Base-by-base conservation (phyloP, 1,284 basidiomycete species). In the Moesziomyces sp. region DNA sequence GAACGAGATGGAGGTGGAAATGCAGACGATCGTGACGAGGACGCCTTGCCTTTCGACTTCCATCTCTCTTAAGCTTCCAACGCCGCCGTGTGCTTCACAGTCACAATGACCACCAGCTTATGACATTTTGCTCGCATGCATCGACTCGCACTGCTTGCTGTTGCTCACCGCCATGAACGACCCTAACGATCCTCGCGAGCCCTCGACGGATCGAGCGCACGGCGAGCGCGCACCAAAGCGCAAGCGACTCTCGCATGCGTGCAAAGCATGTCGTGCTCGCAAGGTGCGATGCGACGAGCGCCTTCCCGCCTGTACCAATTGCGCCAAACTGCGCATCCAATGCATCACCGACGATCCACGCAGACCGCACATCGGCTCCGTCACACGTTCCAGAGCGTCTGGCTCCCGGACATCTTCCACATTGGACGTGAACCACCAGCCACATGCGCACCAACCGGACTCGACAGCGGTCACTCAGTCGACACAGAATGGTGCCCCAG, bases 331-430 rank as follows among this genome's bases (percentile, higher is more conserved):
- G 13, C 23, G 26, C 24, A 23, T 40, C 23, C 47, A 50, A 47
- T 58, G 55, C 48, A n/a, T 58, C 42, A 58, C 55, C 35, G 54
- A 57, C 30, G 47, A 51, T 50, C 48, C 55, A n/a, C 55, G 55
- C 28, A 49, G 40, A 26, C 55, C 55, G 13, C 48, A 51, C 21
- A 11, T 50, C 16, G 28, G 10, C 24, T 44, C 47, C 46, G 55
- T 58, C 42, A 44, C 49, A 18, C 55, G 55, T 26, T 45, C 28
- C 47, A 33, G 55, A 35, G 47, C 55, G 19, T 28, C 26, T 7
- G 23, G 23, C 23, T 13, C 21, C 11, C 26, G 46, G 1, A 9
- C 24, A 21, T 21, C n/a, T 5, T 16, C 13, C 24, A 16, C 18
- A 9, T 35, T 11, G 9, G 19, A 5, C 21, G 5, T 2, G 0